Evolutionary conservation across 345 rosid species (phyloP).

Genomic region (Diplotaxis tenuifolia): DNA sequence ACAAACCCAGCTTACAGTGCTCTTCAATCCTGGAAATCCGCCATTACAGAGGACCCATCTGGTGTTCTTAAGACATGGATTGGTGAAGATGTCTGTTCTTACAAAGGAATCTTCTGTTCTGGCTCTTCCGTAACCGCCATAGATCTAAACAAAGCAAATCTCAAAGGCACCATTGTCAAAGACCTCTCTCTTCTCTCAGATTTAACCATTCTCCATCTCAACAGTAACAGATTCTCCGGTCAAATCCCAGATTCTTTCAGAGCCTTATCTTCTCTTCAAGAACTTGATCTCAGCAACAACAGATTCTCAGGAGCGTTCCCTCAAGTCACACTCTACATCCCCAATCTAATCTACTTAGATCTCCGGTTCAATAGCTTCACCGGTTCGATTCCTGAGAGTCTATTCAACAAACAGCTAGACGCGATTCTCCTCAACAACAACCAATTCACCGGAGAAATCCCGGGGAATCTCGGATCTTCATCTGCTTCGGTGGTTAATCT

Average conservation of each 20-base stretch:
- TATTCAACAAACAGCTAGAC: neutral
- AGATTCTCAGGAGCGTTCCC: neutral
- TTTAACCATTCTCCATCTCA: slow-evolving; percentile 67
- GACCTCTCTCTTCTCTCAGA: slow-evolving; percentile 64
- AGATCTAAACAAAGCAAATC: slow-evolving; percentile 88
- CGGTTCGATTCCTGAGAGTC: slow-evolving; percentile 62
- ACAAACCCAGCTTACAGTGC: slow-evolving; percentile 53
- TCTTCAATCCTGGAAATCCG: slow-evolving; percentile 81
- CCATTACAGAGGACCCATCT: slow-evolving; percentile 71
- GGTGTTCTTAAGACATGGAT: slow-evolving; percentile 68
- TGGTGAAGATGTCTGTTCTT: slow-evolving; percentile 72
- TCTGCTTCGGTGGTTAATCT: neutral
- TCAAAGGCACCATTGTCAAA: slow-evolving; percentile 59
- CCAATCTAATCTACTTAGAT: neutral
- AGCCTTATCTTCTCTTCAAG: slow-evolving; percentile 57
- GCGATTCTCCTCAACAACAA: neutral
- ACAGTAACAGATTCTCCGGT: slow-evolving; percentile 75
- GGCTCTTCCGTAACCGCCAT: slow-evolving; percentile 36
- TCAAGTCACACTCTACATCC: neutral
- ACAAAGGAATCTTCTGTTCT: slow-evolving; percentile 71
- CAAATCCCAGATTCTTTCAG: slow-evolving; percentile 53
- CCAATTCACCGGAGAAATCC: neutral
- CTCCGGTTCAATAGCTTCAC: slow-evolving; percentile 40
- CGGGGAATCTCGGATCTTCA: neutral
- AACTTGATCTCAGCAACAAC: slow-evolving; percentile 49